Percentiles rank a stretch among this genome's conserved stretches.
Evolutionary conservation across 2,329 filamentous ascomycete genomes (phyloP).

Genomic region (Xylaria sp.): DNA sequence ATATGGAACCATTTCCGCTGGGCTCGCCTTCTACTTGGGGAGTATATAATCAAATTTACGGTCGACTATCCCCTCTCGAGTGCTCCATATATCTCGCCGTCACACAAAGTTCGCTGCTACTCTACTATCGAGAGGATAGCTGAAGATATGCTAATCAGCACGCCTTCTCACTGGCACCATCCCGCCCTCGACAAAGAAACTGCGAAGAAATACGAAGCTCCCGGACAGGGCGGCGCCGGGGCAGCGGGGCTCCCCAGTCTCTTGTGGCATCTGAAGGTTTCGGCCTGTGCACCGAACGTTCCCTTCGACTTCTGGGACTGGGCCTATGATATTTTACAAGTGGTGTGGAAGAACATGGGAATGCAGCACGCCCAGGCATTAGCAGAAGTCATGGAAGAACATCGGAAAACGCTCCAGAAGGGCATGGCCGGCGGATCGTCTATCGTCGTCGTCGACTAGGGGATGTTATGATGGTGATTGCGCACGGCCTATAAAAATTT

Average conservation of each 20-base stretch:
- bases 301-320: constrained; percentile 57
- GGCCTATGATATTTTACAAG: constrained; percentile 58
- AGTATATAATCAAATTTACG: constrained; percentile 59
- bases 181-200: constrained; percentile 56
- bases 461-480: background rate
- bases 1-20: constrained; percentile 71
- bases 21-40: constrained; percentile 64
- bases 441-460: background rate
- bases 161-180: constrained; percentile 64
- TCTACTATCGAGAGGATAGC: constrained; percentile 54
- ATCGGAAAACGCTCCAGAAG: constrained; percentile 43
- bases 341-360: constrained; percentile 63
- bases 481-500: background rate
- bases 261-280: constrained; percentile 61
- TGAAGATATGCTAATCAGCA: constrained; percentile 59
- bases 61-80: constrained; percentile 55
- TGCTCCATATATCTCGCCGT: constrained; percentile 47
- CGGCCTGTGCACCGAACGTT: constrained; percentile 60
- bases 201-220: constrained; percentile 51
- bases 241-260: constrained; percentile 61
- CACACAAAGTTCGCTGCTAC: constrained; percentile 50
- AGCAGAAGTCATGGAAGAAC: constrained; percentile 55
- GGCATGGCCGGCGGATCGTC: constrained; percentile 7
- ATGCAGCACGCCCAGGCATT: constrained; percentile 62
- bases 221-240: constrained; percentile 57